These are phyloP conservation scores for Boletus speciosus DNA, from an alignment of 768 basidiomycete genomes.

Conservation along the genomic window DNA sequence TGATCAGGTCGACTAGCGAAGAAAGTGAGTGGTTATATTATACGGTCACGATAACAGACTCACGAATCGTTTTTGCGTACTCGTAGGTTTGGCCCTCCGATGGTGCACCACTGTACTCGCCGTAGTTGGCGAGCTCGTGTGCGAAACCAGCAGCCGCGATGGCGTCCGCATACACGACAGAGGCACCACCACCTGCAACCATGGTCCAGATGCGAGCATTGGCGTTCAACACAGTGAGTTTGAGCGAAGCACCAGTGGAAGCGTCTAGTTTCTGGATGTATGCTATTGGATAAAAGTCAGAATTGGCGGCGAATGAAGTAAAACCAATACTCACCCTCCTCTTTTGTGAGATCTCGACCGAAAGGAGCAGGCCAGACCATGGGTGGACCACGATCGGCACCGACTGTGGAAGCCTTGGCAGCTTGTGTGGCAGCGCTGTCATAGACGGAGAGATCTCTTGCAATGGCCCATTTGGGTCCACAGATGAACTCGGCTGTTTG, in stretches of 20 bases:
- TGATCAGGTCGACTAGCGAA: constrained; percentile 83
- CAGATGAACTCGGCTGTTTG: constrained; percentile 98
- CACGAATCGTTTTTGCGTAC: constrained; percentile 96
- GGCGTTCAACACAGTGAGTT: constrained; percentile 93
- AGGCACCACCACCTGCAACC: constrained; percentile 96
- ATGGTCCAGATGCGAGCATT: constrained; percentile 99
- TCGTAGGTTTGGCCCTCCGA: constrained; percentile 99
- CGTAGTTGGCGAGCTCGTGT: constrained; percentile 98
- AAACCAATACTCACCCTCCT: constrained; percentile 48
- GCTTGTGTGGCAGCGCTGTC: constrained; percentile 40
- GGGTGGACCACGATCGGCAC: constrained; percentile 92
- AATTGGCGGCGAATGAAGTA: no score
- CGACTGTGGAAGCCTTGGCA: constrained; percentile 48
- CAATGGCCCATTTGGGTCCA: constrained; percentile 98
- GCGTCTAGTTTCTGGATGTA: constrained; percentile 98
- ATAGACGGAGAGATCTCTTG: constrained; percentile 81
- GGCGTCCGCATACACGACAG: constrained; percentile 68
- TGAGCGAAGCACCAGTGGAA: constrained; percentile 96
- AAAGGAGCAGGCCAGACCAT: constrained; percentile 98
- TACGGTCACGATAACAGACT: constrained; percentile 27
- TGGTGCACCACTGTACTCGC: constrained; percentile 98
- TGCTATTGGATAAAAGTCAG: constrained; percentile 38
- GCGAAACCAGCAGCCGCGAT: constrained; percentile 93
- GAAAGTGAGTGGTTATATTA: background rate
- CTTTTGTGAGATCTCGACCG: constrained; percentile 96